A percentile compares a stretch with the other conserved stretches of the same genome.
These are phyloP conservation scores for Metarhizium rileyi DNA, from an alignment of 2,329 filamentous ascomycete species.

Conservation along the genomic window DNA sequence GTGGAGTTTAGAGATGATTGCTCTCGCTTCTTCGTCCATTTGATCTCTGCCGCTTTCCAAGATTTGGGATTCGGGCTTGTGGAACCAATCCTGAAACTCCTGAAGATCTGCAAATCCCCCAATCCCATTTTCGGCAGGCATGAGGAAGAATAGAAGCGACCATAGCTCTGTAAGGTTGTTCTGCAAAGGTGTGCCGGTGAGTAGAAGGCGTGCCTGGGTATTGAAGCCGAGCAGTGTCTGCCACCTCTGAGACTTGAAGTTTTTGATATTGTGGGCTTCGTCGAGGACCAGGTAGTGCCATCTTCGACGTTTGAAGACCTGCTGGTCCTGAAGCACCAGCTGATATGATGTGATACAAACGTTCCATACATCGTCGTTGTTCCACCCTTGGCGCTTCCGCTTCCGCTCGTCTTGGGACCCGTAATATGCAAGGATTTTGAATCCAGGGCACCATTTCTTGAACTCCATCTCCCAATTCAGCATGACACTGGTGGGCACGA, in stretches of 20 bases:
- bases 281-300: conserved; percentile 99
- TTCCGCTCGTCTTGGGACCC: conserved; percentile 88
- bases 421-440: conserved; percentile 97
- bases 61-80: conserved; percentile 91
- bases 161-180: conserved; percentile 96
- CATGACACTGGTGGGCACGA: conserved; percentile 97
- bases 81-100: conserved; percentile 94
- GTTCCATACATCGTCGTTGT: conserved; percentile 87
- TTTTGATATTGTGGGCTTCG: conserved; percentile 99
- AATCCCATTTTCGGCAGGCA: conserved; percentile 79
- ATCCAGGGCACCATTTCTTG: conserved; percentile 97
- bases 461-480: conserved; percentile 99
- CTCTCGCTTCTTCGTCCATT: conserved; percentile 87
- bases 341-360: conserved; percentile 98
- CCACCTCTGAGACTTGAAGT: conserved; percentile 96
- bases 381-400: conserved; percentile 86
- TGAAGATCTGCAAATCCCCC: conserved; percentile 90
- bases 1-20: conserved; percentile 87
- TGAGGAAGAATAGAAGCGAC: conserved; percentile 93
- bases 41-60: conserved; percentile 88
- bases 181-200: conserved; percentile 91
- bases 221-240: conserved; percentile 91
- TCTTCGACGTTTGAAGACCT: conserved; percentile 80
- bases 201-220: conserved; percentile 72
- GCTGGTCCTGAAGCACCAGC: conserved; percentile 85